Evolutionary conservation across 306 rosid species (phyloP), one percentile per base, ranked within the genome.

Genomic region (Cicer pinnatifidum): DNA sequence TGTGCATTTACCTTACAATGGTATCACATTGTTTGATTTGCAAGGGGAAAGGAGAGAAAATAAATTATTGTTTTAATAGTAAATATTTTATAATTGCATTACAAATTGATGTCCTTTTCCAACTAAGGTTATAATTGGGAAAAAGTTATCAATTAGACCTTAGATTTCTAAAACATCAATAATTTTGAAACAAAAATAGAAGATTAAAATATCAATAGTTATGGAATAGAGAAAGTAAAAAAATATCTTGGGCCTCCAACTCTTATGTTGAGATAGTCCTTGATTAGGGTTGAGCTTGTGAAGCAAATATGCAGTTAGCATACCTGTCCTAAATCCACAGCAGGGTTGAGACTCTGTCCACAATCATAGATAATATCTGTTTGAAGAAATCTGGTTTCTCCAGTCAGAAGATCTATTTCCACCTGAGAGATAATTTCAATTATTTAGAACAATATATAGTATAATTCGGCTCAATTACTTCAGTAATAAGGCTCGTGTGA

Each of bases 251-350:
- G 40, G 7, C 41, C 12, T 28, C 72, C 72, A 70, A 45, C 45
- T 64, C 58, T 39, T 38, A 28, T 12, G 13, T 15, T 52, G n/a
- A 65, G 53, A 51, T 64, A 23, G 48, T 51, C 44, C 57, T 64
- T 20, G 56, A 66, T 23, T 54, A 54, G 59, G 28, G 56, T 48
- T 51, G 76, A 37, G 62, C 39, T 46, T 73, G 61, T 19, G 71
- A 15, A 67, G 62, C 6, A 59, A 53, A 53, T 46, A n/a, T 39
- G 16, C 9, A 45, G 45, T 38, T 52, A 9, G 15, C 54, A 57
- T 68, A 91, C 98, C 94, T 93, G 98, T 86, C 98, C 98, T 81
- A 94, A 84, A 87, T 94, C 97, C 69, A 94, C 96, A 11, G 96
- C 97, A 54, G 97, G 98, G 85, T 94, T 94, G 81, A 94, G 98